Base-by-base conservation (phyloP, 495 filamentous ascomycete species). In the Penicillium ucsense region DNA sequence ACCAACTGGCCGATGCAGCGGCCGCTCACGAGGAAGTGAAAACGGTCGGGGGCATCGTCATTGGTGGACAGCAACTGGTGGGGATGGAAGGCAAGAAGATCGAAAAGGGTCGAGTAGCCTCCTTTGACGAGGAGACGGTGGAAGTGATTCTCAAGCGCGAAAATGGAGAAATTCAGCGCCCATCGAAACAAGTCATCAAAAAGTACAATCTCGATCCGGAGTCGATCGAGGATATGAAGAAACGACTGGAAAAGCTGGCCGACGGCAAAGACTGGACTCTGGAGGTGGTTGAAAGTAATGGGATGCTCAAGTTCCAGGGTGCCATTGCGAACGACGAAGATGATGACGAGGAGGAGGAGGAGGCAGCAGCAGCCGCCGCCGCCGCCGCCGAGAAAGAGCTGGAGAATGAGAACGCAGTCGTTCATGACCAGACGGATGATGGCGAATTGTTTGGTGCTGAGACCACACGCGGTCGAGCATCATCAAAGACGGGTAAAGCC, bases 201-300 rank as follows among this genome's bases (percentile, higher is more conserved):
- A 80, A 83, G 54, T 66, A 86, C 49, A 78, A 84, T 20, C 66
- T 95, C n/a, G 79, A 84, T 50, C 76, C 78, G 6, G 73, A 84
- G 45, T 72, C 77, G 46, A 65, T 92, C 3, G 82, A 89, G 45
- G 68, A 73, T 47, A 65, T 89, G 48, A 75, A 72, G 55, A 73
- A 80, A 48, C 70, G 84, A 58, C 61, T 67, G 49, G 68, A 66
- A 52, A 63, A 64, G 41, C 44, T 65, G 55, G 63, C 67, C 8
- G 46, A 63, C 12, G 71, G 68, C 33, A 73, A 69, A 30, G 67
- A 70, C 20, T 78, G 74, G 73, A 68, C 59, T 6, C 49, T 78
- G 48, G 74, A 78, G 47, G 56, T 70, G 2, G 65, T 76, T 33
- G 63, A 68, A 39, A 56, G 49, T 39, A 66, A 75, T 50, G 68